Evolutionary conservation across 2,329 filamentous ascomycete genomes (phyloP).

Genomic region (Elsinoe australis): DNA sequence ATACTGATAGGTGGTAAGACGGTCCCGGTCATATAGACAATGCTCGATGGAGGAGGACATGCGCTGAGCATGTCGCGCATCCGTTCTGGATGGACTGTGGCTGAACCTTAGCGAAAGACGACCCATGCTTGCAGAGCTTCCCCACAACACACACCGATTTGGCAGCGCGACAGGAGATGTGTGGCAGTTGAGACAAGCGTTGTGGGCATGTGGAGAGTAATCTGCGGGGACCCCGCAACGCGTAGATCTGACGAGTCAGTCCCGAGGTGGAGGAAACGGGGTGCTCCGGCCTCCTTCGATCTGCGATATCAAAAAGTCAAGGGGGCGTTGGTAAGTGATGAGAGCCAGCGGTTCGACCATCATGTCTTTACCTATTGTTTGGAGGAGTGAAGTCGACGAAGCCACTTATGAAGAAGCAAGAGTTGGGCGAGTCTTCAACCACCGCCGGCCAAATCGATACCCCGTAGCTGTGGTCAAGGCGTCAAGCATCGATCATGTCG

Average conservation of each 20-base stretch:
- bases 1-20: background rate
- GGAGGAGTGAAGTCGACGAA: slow-evolving; percentile 19
- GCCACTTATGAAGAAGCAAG: slow-evolving; percentile 33
- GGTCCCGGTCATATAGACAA: background rate
- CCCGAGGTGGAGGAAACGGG: slow-evolving; percentile 5
- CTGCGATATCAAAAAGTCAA: slow-evolving; percentile 3
- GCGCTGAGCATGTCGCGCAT: background rate
- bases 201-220: slow-evolving; percentile 27
- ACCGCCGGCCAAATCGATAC: slow-evolving; percentile 34
- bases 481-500: slow-evolving; percentile 31
- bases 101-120: background rate
- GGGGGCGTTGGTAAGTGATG: too few species aligned
- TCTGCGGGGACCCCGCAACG: slow-evolving; percentile 8
- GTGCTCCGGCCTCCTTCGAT: background rate
- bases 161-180: background rate
- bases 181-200: background rate
- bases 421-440: slow-evolving; percentile 41
- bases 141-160: background rate
- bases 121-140: background rate
- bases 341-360: too few species aligned
- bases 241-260: background rate
- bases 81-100: background rate
- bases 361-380: slow-evolving; percentile 21
- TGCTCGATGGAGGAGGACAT: background rate
- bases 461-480: slow-evolving; percentile 39